Base-by-base conservation (phyloP, 2,329 filamentous ascomycete genomes). In the Paraphaeosphaeria sporulosa region DNA sequence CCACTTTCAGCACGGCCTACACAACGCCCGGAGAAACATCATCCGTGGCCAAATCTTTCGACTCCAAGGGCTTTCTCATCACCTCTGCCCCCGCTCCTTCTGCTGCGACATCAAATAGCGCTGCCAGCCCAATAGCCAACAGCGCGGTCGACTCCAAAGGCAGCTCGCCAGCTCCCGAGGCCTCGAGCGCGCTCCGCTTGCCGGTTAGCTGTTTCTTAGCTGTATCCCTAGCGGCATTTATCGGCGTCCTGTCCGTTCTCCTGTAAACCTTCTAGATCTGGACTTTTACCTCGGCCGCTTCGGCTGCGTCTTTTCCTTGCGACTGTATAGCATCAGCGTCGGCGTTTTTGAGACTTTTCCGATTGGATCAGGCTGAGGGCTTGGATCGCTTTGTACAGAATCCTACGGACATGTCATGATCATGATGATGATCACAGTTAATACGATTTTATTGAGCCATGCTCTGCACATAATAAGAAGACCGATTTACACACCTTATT, bases 1-100 rank as follows among this genome's bases (percentile, higher is more conserved):
- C 82, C 7, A 72, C 76, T 15, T 85, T 86, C 70, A 77, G 79
- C 30, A 85, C 82, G 1, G 79, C 82, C 1, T 75, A 78, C 58
- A 82, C 80, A 9, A 69, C 79, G 21, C 64, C 74, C 19, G 72
- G 75, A 13, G 79, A 78, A 23, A 71, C 65, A 48, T 58, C 66
- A 52, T 57, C 76, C 4, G 66, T 75, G 8, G 64, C 76, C 6
- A 80, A 78, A 40, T 40, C 38, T n/a, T 40, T 81, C 68, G 78
- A 85, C 65, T 71, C 78, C 30, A 74, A 79, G 58, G 82, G 83
- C 3, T 82, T 82, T 59, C 72, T 79, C 32, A 78, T 81, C 55
- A 81, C 77, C 32, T 27, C 61, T 61, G 52, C 58, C 38, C 57
- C 58, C 15, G 50, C 60, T 36, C 36, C 56, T 43, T 21, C 63